Conservation (phyloP, 768 basidiomycete genomes). For the Suillus alpinus region DNA sequence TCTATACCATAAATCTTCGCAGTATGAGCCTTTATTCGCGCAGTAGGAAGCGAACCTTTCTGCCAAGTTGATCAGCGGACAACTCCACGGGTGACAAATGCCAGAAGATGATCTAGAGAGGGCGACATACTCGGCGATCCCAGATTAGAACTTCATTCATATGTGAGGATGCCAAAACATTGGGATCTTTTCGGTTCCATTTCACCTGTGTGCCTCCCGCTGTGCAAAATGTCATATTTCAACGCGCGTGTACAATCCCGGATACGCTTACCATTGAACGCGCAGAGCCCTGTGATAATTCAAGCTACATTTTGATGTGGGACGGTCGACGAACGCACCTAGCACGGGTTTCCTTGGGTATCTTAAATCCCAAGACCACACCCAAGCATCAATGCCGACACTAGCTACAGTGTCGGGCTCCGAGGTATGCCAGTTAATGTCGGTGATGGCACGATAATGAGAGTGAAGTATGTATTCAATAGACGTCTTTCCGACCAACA, state of each 20-base stretch:
- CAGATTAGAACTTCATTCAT: conserved; percentile 85
- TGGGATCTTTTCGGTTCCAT: conserved; percentile 87
- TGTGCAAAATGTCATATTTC: conserved; percentile 24
- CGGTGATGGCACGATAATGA: conserved; percentile 94
- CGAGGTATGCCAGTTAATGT: conserved; percentile 94
- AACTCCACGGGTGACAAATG: neutral
- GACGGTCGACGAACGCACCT: conserved; percentile 33
- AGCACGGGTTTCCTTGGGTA: conserved; percentile 67
- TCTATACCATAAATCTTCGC: conserved; percentile 97
- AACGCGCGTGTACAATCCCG: neutral
- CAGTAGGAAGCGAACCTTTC: conserved; percentile 86
- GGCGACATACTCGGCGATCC: conserved; percentile 78
- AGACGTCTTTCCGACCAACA: conserved; percentile 66
- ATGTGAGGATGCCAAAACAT: conserved; percentile 89
- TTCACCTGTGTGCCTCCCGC: conserved; percentile 94
- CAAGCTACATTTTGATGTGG: neutral
- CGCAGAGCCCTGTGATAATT: conserved; percentile 45
- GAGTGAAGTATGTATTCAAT: conserved; percentile 84
- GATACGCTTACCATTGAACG: conserved; percentile 47
- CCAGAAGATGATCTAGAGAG: neutral
- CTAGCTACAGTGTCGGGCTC: conserved; percentile 86
- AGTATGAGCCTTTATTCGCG: conserved; percentile 75
- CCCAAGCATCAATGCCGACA: conserved; percentile 90
- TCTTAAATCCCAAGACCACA: conserved; percentile 93
- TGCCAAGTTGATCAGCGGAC: conserved; percentile 27